Percentiles rank a stretch among this genome's conserved stretches.
phyloP scores from a whole-genome alignment of 495 filamentous ascomycete genomes.

The Trichoderma virens region DNA sequence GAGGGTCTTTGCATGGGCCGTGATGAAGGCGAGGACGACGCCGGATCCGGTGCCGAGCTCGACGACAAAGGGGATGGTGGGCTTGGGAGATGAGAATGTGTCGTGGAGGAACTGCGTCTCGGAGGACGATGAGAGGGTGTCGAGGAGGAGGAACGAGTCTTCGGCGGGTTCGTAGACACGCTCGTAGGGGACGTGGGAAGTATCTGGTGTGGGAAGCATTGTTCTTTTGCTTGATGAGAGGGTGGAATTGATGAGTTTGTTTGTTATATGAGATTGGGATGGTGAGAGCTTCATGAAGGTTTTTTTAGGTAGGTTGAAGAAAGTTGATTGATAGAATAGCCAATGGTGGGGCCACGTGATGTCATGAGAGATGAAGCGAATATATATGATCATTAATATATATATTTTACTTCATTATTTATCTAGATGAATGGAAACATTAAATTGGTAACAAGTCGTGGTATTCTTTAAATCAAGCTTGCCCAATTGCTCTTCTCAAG shows the following conservation, averaged over 20 bases:
- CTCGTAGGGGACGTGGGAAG: conserved; percentile 77
- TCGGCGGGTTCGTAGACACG: conserved; percentile 90
- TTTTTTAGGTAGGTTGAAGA: conserved; percentile 17
- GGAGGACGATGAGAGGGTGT: conserved; percentile 69
- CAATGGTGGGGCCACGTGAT: conserved; percentile 21
- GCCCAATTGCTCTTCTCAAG: too few relatives aligned
- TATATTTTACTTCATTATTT: background rate
- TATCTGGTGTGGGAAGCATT: conserved; percentile 87
- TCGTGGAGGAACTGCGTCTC: conserved; percentile 64
- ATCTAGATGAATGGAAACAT: too few relatives aligned
- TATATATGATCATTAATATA: background rate
- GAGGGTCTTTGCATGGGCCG: conserved; percentile 62
- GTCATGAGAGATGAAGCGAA: background rate
- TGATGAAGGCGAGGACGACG: conserved; percentile 78
- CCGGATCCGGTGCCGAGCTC: conserved; percentile 90
- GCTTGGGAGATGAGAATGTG: conserved; percentile 42
- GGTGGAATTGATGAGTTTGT: conserved; percentile 1
- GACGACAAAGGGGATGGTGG: conserved; percentile 56
- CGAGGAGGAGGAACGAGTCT: conserved; percentile 90
- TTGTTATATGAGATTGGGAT: conserved; percentile 11
- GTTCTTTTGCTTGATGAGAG: background rate
- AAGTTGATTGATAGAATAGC: background rate
- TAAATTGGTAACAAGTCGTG: too few relatives aligned
- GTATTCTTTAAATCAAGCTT: too few relatives aligned
- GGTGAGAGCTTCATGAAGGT: conserved; percentile 19